phyloP scores from a whole-genome alignment of 306 rosid genomes.

The Vigna radiata region DNA sequence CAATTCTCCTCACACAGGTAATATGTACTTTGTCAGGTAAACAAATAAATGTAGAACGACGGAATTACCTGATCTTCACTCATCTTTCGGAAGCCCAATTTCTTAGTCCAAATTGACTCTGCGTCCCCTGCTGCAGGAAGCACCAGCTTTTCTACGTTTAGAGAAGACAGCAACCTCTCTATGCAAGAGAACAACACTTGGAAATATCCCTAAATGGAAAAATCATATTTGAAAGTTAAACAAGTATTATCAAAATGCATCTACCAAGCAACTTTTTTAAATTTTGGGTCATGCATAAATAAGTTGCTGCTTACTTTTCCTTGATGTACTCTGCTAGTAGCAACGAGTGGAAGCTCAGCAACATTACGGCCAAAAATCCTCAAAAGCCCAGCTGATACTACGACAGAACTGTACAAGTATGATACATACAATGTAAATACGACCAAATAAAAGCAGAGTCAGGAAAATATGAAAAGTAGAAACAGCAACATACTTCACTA shows the following conservation, averaged over 20 bases:
- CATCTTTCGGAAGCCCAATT: slow-evolving; percentile 89
- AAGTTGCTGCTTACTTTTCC: slow-evolving; percentile 76
- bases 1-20: background rate
- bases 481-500: slow-evolving; percentile 71
- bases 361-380: slow-evolving; percentile 89
- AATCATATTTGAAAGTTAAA: slow-evolving; percentile 30
- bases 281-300: slow-evolving; percentile 10
- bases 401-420: slow-evolving; percentile 73
- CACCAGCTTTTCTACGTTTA: slow-evolving; percentile 89
- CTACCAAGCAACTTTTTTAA: slow-evolving; percentile 17
- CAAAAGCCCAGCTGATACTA: slow-evolving; percentile 95
- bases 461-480: slow-evolving; percentile 21
- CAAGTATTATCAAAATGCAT: slow-evolving; percentile 5
- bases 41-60: slow-evolving; percentile 10
- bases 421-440: slow-evolving; percentile 30
- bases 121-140: slow-evolving; percentile 99
- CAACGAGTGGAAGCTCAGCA: slow-evolving; percentile 99
- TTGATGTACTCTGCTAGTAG: slow-evolving; percentile 94
- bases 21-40: slow-evolving; percentile 10
- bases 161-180: slow-evolving; percentile 78
- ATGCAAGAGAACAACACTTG: slow-evolving; percentile 91
- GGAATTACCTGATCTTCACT: slow-evolving; percentile 83
- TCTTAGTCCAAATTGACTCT: slow-evolving; percentile 95
- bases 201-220: slow-evolving; percentile 78
- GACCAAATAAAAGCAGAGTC: slow-evolving; percentile 30